Percentiles rank a stretch among this genome's conserved stretches.
Conservation (phyloP, 2,329 filamentous ascomycete species). For the Bipolaris gigantea region DNA sequence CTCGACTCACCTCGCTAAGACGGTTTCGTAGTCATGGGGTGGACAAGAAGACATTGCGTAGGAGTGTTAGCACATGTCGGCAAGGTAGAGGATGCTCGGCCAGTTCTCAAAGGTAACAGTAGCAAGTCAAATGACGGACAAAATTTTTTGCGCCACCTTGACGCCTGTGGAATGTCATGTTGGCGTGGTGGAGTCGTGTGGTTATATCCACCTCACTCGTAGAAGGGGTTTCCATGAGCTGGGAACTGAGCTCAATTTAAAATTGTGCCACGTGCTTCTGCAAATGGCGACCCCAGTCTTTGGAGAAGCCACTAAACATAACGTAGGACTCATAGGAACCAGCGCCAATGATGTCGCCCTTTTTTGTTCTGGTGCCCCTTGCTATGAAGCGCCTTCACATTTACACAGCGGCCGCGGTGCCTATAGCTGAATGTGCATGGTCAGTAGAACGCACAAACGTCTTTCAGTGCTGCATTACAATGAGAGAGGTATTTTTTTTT, state of each 20-base stretch:
- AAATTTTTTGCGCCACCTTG: constrained; percentile 19
- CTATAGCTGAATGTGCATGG: constrained; percentile 48
- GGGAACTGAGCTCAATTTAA: constrained; percentile 7
- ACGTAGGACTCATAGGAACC: constrained; percentile 47
- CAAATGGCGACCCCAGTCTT: too few relatives aligned
- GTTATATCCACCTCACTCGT: constrained; percentile 20
- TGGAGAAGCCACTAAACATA: background rate
- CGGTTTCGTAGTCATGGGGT: background rate
- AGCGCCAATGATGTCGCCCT: constrained; percentile 49
- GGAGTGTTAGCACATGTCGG: constrained; percentile 49
- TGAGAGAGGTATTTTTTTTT: constrained; percentile 9
- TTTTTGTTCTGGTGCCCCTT: constrained; percentile 52
- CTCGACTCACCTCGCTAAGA: background rate
- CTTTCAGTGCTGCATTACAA: background rate
- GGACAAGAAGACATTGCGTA: background rate
- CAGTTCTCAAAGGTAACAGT: constrained; percentile 50
- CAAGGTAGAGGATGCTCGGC: constrained; percentile 51
- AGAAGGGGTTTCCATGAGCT: constrained; percentile 25
- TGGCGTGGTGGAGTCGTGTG: constrained; percentile 29
- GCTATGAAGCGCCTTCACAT: constrained; percentile 43
- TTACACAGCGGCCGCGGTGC: constrained; percentile 44
- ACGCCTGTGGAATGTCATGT: constrained; percentile 40
- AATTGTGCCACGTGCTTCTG: constrained; percentile 4
- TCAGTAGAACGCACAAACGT: constrained; percentile 40
- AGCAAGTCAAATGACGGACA: constrained; percentile 50